Conservation (phyloP, 768 basidiomycete species). For the Galerina sulciceps region DNA sequence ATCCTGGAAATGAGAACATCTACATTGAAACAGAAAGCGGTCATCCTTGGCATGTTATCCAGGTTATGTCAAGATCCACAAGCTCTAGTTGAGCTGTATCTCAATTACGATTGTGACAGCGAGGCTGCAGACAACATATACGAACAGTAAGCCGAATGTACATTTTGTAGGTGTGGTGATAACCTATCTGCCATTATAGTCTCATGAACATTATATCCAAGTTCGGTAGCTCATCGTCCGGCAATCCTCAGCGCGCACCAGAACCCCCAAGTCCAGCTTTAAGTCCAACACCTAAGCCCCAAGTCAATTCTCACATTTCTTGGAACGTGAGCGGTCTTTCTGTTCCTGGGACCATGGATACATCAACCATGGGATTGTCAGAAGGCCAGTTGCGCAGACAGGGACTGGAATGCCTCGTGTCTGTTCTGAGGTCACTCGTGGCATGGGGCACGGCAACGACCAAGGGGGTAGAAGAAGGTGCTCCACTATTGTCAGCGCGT, state of each 20-base stretch:
- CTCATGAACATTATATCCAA: constrained; percentile 97
- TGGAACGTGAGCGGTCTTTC: constrained; percentile 68
- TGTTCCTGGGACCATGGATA: constrained; percentile 70
- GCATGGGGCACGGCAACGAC: constrained; percentile 78
- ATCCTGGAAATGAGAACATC: constrained; percentile 98
- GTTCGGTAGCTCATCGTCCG: constrained; percentile 67
- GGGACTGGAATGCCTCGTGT: constrained; percentile 92
- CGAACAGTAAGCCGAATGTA: constrained; percentile 70
- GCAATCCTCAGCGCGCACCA: constrained; percentile 48
- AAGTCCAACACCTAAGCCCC: constrained; percentile 52
- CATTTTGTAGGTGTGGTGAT: neutral
- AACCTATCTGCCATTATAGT: constrained; percentile 39
- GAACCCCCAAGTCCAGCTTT: constrained; percentile 68
- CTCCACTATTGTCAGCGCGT: constrained; percentile 41
- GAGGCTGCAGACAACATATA: constrained; percentile 96
- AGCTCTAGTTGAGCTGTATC: constrained; percentile 95
- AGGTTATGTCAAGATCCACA: constrained; percentile 95
- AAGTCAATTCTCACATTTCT: constrained; percentile 52
- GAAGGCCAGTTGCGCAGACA: constrained; percentile 88
- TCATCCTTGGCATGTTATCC: constrained; percentile 86
- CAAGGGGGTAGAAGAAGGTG: constrained; percentile 46
- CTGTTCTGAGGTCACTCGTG: constrained; percentile 88
- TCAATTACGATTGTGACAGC: constrained; percentile 98
- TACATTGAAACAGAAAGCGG: constrained; percentile 92
- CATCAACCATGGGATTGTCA: constrained; percentile 67